Evolutionary conservation across 2,329 filamentous ascomycete species (phyloP).

Genomic region (Aspergillus uvarum): DNA sequence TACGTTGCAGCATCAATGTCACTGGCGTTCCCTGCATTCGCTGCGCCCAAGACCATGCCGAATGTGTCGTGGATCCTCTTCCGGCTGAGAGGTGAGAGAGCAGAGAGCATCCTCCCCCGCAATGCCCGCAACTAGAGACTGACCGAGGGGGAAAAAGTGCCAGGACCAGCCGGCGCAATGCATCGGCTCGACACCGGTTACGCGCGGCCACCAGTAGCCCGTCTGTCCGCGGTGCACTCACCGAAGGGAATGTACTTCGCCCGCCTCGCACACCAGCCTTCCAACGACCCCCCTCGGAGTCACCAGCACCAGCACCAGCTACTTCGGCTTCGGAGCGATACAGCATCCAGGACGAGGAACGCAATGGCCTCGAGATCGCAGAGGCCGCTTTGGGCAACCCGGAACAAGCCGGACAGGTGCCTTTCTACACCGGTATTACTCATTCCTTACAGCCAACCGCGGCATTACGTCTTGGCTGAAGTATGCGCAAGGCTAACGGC

Average conservation of each 20-base stretch:
- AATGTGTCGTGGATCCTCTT: slow-evolving; percentile 27
- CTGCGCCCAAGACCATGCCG: slow-evolving; percentile 29
- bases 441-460: neutral
- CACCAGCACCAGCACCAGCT: neutral
- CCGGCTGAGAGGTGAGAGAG: neutral
- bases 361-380: slow-evolving; percentile 26
- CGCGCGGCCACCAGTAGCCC: slow-evolving; percentile 11
- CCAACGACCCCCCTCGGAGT: neutral
- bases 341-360: slow-evolving; percentile 22
- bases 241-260: neutral
- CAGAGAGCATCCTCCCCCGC: too few species aligned
- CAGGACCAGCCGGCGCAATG: slow-evolving; percentile 1
- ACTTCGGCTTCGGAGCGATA: slow-evolving; percentile 6
- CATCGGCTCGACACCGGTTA: slow-evolving; percentile 6
- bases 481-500: too few species aligned
- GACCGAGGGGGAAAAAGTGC: neutral
- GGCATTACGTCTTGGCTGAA: too few species aligned
- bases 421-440: slow-evolving; percentile 26
- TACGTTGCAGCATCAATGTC: slow-evolving; percentile 27
- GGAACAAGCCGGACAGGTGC: slow-evolving; percentile 19
- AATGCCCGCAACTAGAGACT: too few species aligned
- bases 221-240: neutral
- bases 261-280: neutral
- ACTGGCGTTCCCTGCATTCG: slow-evolving; percentile 31
- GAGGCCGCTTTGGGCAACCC: slow-evolving; percentile 23